phyloP scores from a whole-genome alignment of 2,329 filamentous ascomycete species.

The Pseudogymnoascus sp. region DNA sequence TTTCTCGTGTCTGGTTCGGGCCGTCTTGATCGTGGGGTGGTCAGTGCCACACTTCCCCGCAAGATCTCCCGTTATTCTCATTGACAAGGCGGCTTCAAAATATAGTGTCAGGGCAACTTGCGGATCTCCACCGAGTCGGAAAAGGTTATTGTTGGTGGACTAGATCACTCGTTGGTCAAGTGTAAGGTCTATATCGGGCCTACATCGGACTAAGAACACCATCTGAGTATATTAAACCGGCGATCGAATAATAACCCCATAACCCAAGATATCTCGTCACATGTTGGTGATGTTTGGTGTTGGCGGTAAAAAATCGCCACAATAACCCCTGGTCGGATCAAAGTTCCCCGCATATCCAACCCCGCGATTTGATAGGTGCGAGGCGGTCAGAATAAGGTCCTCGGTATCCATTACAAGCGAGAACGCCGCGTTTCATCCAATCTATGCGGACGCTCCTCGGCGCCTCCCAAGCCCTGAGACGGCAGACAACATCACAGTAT shows the following conservation, averaged over 20 bases:
- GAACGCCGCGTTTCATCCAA: not conserved
- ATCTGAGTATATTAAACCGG: not conserved
- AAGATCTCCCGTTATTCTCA: not conserved
- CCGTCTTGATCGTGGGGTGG: not conserved
- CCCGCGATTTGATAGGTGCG: not conserved
- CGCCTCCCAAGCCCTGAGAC: not conserved
- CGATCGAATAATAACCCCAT: not conserved
- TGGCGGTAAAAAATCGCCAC: not conserved
- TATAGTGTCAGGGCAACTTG: not conserved
- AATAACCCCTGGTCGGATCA: not conserved
- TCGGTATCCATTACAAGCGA: not conserved
- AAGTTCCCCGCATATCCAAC: not conserved
- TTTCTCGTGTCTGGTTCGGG: not conserved
- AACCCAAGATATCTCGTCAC: not conserved
- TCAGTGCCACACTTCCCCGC: not conserved
- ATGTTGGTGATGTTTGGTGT: not conserved
- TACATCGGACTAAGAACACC: not conserved
- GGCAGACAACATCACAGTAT: not conserved
- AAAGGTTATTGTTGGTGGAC: not conserved
- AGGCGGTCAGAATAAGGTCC: not conserved
- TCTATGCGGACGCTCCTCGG: slow-evolving; percentile 4
- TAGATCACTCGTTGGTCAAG: not conserved
- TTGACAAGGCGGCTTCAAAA: not conserved
- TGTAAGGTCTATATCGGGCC: not conserved
- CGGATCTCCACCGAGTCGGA: not conserved